Evolutionary conservation across 352 stramenopile species (phyloP).

Genomic region (Phytopythium delawarense): DNA sequence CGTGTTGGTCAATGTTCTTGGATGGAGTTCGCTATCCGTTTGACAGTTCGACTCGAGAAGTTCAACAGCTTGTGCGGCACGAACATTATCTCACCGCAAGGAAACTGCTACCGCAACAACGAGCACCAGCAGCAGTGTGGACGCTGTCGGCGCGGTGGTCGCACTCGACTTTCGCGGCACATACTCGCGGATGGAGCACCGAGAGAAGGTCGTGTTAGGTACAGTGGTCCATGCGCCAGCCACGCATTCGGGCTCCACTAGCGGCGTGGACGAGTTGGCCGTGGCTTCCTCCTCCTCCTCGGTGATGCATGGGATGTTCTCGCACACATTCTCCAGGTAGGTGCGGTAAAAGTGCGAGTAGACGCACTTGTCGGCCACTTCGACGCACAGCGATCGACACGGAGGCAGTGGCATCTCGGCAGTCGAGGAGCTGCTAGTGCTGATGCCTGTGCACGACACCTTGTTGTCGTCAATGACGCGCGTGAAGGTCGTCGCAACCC

Average conservation of each 20-base stretch:
- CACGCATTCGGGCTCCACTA: conserved; percentile 37
- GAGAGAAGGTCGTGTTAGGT: conserved; percentile 44
- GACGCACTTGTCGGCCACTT: conserved; percentile 73
- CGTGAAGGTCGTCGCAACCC: conserved; percentile 46
- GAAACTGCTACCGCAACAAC: neutral
- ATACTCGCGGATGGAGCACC: conserved; percentile 58
- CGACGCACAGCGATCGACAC: conserved; percentile 67
- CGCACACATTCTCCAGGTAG: conserved; percentile 64
- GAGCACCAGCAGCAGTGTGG: neutral
- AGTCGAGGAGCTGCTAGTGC: conserved; percentile 7
- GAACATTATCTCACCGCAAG: too few species aligned
- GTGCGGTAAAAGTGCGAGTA: conserved; percentile 66
- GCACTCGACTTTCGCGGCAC: conserved; percentile 15
- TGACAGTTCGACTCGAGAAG: too few species aligned
- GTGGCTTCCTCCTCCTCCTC: conserved; percentile 36
- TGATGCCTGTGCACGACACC: conserved; percentile 27
- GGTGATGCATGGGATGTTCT: conserved; percentile 52
- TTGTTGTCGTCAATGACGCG: conserved; percentile 27
- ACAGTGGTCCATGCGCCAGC: conserved; percentile 43
- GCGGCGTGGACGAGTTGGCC: conserved; percentile 23
- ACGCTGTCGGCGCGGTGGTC: neutral
- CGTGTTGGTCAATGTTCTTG: too few species aligned
- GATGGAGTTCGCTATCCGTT: too few species aligned
- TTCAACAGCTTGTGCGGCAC: too few species aligned
- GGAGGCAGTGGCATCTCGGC: conserved; percentile 35